Evolutionary conservation across 2,329 filamentous ascomycete species (phyloP), one percentile per base, ranked within the genome.

Genomic region (Triangularia verruculosa): DNA sequence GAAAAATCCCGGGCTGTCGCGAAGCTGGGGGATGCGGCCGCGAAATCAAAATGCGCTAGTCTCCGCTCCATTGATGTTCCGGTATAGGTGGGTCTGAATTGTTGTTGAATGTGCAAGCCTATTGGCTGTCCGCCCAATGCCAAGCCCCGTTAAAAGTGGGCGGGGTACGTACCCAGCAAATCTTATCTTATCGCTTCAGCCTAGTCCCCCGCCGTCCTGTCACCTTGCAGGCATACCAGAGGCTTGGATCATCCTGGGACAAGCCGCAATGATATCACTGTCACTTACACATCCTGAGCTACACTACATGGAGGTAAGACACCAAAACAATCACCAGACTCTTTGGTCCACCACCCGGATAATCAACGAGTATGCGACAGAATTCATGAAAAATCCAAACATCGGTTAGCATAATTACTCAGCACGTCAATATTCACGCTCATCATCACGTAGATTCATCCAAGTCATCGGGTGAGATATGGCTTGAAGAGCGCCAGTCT

Each of bases 31-130:
- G 63, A 56, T 70, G 69, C 69, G 13, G 64, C 68, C 70, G 72
- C 74, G 72, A 77, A 77, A 76, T 71, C 74, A 64, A 74, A 73
- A 56, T 28, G 67, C 73, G 73, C 74, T 75, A 74, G 70, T 69
- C 24, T 51, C 27, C 64, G 73, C 67, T 72, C 61, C 53, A 73
- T 69, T 7, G 25, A 62, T 72, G 24, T 63, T 74, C 72, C 71
- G 68, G 4, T 2, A 1, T 2, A 22, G 15, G 15, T 30, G 25
- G 22, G 13, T 11, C 51, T n/a, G 5, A 9, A 3, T 25, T 53
- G 20, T 11, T 4, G 53, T 1, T 15, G 22, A 3, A 27, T 54
- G 12, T 25, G 8, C 22, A 54, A 54, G 22, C 20, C 3, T 11
- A 54, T 15, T 54, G 52, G 52, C 11, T 54, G 52, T 28, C 27